Evolutionary conservation across 495 filamentous ascomycete species (phyloP), one percentile per base, ranked within the genome.

Genomic region (Aspergillus olivimuriae): DNA sequence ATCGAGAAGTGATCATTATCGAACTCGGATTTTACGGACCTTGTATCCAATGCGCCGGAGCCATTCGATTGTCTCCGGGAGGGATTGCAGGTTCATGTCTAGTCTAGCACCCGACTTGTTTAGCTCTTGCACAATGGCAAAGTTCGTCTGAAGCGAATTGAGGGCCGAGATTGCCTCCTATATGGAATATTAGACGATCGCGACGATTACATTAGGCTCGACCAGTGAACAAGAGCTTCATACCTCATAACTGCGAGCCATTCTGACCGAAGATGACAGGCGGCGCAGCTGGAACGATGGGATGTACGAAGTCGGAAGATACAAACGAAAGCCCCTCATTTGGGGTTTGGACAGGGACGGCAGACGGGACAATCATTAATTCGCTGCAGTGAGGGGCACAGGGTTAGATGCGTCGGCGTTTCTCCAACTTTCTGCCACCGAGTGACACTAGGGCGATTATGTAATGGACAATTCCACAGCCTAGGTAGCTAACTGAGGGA

Each of bases 61-160:
- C 77, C 86, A 92, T 51, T 81, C 77, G 43, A 81, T 69, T 74
- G 89, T 91, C 61, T 94, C 83, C 2, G 78, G 75, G 34, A 92
- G 74, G 1, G 83, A 82, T 39, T 67, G 64, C 39, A 79, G 71
- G 57, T 91, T 87, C 58, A 80, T 76, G 17, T 69, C 73, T 52
- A 76, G 68, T 30, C 87, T 82, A 5, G 80, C 82, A 11, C 47
- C 53, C 4, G 62, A 53, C 52, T 83, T 81, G 20, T 78, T 73
- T 38, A 91, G 78, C 39, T 80, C 77, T 46, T 94, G 79, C 24
- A 96, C 76, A 34, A 86, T 73, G 32, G 81, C 74, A 60, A 82
- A 89, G 44, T 94, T 94, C 14, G 85, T 86, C 57, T 97, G 92
- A 24, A 95, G 73, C 14, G 87, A 81, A 58, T 98, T 98, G 60